Conservation (phyloP, 129 eudicot genomes). For the Calendula officinalis region DNA sequence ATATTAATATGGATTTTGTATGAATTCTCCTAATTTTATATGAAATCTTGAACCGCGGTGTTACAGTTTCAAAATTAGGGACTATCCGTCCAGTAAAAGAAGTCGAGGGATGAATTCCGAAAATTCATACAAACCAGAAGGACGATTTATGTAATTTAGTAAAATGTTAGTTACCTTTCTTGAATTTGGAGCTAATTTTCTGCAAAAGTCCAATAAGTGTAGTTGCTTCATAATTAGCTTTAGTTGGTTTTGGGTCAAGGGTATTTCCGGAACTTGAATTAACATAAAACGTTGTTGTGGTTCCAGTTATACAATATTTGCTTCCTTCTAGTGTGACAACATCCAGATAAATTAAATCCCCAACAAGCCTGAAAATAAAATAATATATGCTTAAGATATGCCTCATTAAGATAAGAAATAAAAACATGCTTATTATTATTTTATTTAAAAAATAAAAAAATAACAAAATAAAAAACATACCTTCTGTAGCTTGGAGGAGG, state of each 20-base stretch:
- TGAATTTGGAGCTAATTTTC: slow-evolving; percentile 88
- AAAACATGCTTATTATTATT: neutral
- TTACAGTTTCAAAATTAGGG: too few relatives aligned
- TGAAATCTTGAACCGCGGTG: too few relatives aligned
- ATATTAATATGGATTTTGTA: too few relatives aligned
- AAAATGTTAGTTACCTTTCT: slow-evolving; percentile 59
- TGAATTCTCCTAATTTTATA: too few relatives aligned
- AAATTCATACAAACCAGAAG: slow-evolving; percentile 17
- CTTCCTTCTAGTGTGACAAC: slow-evolving; percentile 75
- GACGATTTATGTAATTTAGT: neutral
- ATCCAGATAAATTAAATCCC: slow-evolving; percentile 51
- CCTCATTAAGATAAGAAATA: too few relatives aligned
- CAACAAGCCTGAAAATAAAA: neutral
- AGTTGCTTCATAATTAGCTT: slow-evolving; percentile 76
- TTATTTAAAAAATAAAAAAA: neutral
- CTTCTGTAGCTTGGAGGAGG: slow-evolving; percentile 99
- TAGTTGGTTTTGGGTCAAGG: slow-evolving; percentile 78
- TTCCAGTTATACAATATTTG: slow-evolving; percentile 77
- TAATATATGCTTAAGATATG: neutral
- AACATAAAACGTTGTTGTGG: slow-evolving; percentile 69
- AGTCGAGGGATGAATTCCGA: neutral
- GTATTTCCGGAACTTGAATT: slow-evolving; percentile 67
- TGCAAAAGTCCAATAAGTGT: slow-evolving; percentile 88
- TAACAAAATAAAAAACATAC: slow-evolving; percentile 30
- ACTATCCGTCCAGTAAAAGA: too few relatives aligned